These are phyloP conservation scores for Lanmaoa pseudosensibilis DNA, from an alignment of 768 basidiomycete species.

Conservation along the genomic window DNA sequence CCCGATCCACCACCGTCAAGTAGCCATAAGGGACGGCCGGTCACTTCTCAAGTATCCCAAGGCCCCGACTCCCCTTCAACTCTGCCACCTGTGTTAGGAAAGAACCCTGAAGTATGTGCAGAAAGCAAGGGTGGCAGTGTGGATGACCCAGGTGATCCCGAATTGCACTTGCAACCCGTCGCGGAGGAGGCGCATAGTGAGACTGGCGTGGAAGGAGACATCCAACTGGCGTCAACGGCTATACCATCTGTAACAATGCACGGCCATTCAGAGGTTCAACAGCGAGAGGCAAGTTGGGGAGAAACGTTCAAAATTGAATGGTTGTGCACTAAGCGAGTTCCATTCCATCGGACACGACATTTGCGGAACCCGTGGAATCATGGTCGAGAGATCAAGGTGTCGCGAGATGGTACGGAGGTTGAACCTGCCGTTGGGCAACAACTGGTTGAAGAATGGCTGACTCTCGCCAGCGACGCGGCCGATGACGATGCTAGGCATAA, in stretches of 20 bases:
- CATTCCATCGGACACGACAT: conserved; percentile 76
- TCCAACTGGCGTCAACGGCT: neutral
- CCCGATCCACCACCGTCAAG: conserved; percentile 28
- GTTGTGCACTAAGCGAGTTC: conserved; percentile 67
- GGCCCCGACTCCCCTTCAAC: neutral
- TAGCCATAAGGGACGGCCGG: conserved; percentile 14
- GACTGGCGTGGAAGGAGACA: conserved; percentile 19
- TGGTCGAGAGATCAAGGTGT: conserved; percentile 77
- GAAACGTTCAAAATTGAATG: conserved; percentile 82
- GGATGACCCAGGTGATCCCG: conserved; percentile 14
- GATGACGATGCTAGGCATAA: neutral
- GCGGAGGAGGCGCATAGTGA: conserved; percentile 20
- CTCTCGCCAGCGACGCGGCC: conserved; percentile 26
- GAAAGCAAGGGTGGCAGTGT: conserved; percentile 11
- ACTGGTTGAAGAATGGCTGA: conserved; percentile 70
- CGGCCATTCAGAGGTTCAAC: neutral
- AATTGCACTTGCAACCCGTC: conserved; percentile 18
- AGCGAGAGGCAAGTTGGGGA: conserved; percentile 55
- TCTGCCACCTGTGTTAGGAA: conserved; percentile 40
- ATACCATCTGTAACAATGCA: neutral
- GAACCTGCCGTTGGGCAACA: conserved; percentile 74
- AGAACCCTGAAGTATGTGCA: conserved; percentile 37
- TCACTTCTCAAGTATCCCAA: neutral
- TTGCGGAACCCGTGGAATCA: conserved; percentile 94
- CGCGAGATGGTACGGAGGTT: conserved; percentile 88